phyloP scores from a whole-genome alignment of 1,284 basidiomycete genomes.

The Mycena citricolor region DNA sequence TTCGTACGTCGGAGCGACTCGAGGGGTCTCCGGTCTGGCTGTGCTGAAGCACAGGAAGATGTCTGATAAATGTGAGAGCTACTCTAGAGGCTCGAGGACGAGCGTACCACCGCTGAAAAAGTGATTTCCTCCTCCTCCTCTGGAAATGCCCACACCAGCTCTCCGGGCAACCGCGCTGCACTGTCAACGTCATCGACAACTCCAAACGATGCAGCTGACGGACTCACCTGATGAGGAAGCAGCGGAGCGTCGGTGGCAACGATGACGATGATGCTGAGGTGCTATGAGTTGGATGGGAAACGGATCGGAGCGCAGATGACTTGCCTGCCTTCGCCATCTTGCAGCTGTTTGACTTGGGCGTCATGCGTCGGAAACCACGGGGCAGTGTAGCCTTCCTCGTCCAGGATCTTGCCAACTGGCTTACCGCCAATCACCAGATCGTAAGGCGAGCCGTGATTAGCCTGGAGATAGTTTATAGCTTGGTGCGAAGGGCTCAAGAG shows the following conservation, averaged over 20 bases:
- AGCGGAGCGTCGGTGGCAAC: constrained; percentile 21
- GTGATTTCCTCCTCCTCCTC: constrained; percentile 17
- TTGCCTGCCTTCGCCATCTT: constrained; percentile 21
- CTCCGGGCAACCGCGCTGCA: constrained; percentile 22
- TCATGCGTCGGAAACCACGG: constrained; percentile 21
- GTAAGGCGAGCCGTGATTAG: constrained; percentile 18
- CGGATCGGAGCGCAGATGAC: not conserved
- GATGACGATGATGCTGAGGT: constrained; percentile 17
- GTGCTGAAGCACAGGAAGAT: constrained; percentile 22
- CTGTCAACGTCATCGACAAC: not conserved
- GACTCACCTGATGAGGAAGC: constrained; percentile 18
- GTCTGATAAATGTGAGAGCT: constrained; percentile 1
- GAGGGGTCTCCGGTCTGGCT: constrained; percentile 15
- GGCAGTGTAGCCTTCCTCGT: constrained; percentile 15
- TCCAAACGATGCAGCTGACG: not conserved
- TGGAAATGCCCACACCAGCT: constrained; percentile 18
- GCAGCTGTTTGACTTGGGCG: constrained; percentile 13
- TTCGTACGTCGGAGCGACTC: constrained; percentile 5
- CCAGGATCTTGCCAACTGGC: constrained; percentile 10
- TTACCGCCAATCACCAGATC: constrained; percentile 17
- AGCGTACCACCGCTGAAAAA: constrained; percentile 18
- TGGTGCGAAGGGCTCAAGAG: too few species aligned
- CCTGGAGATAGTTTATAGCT: not conserved
- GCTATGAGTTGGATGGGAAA: not conserved
- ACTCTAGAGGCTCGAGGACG: not conserved